These are phyloP conservation scores for Pythium sukuiense DNA, from an alignment of 352 stramenopile genomes.

Conservation along the genomic window DNA sequence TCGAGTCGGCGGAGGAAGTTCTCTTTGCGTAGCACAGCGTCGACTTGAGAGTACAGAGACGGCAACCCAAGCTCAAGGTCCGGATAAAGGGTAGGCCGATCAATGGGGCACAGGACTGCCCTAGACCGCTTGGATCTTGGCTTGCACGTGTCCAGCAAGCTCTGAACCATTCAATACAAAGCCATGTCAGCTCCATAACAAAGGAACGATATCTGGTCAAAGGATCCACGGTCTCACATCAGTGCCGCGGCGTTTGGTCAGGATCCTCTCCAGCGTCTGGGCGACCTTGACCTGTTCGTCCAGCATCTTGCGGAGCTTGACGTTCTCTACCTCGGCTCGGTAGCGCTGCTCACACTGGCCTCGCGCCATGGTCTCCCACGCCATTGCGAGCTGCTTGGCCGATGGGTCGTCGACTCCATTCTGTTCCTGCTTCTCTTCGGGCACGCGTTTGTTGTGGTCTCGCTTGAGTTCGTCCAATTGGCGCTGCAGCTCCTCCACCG, in stretches of 20 bases:
- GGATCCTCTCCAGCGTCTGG: conserved; percentile 20
- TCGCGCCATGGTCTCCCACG: conserved; percentile 24
- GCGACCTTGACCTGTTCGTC: conserved; percentile 65
- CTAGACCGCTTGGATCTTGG: conserved; percentile 5
- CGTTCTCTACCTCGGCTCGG: conserved; percentile 58
- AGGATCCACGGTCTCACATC: conserved; percentile 8
- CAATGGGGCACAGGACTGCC: background rate
- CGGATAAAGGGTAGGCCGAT: background rate
- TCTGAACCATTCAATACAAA: background rate
- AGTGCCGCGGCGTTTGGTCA: conserved; percentile 15
- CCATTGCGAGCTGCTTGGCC: conserved; percentile 39
- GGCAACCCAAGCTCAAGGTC: conserved; percentile 16
- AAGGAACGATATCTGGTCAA: background rate
- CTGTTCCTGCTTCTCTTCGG: background rate
- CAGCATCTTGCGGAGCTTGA: conserved; percentile 51
- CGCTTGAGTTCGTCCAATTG: conserved; percentile 27
- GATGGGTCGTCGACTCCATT: background rate
- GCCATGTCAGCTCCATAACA: background rate
- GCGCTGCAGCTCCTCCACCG: conserved; percentile 36
- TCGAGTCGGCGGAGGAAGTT: conserved; percentile 1
- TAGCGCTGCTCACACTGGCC: conserved; percentile 29
- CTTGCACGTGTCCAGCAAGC: background rate
- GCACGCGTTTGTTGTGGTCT: conserved; percentile 15
- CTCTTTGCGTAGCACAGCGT: conserved; percentile 14
- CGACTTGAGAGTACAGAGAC: conserved; percentile 19